Evolutionary conservation across 306 rosid genomes (phyloP), one percentile per base, ranked within the genome.

Genomic region (Quercus rubra): DNA sequence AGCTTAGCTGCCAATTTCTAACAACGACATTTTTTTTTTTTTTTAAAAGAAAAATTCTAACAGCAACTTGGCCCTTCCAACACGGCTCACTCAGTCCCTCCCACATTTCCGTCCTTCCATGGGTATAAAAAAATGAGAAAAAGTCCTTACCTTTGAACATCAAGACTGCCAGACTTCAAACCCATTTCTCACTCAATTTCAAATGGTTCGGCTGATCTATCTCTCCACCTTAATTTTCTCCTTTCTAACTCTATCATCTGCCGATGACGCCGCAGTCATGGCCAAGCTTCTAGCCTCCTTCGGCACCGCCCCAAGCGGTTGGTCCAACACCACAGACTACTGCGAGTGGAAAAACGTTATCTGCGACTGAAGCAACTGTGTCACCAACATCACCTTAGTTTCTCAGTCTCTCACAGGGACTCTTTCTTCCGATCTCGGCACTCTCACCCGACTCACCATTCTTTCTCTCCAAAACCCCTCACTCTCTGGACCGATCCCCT

Each of bases 351-450:
- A 71, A 1, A 91, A 91, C 30, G 54, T 94, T 56, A 57, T 28
- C 0, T 92, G 99, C 75, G 93, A 87, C 66, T 7, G 54, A 5
- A 80, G 91, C 0, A 59, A 57, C 72, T 86, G 90, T 15, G 97
- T 94, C 25, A 85, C 79, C 81, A 8, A 77, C 81, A 87, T 94
- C 69, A 68, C 56, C 82, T 76, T 91, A 5, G 74, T 75, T 18
- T 79, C 89, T 0, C 31, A 38, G 4, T 81, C 85, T 3, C 92
- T 94, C 83, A 71, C 89, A 38, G 99, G 99, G 7, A 62, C 85
- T 0, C 92, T 92, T 2, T 97, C 97, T 33, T 69, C 92, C 13
- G 88, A 91, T 83, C 89, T 94, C 15, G 87, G 81, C 75, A 62
- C 91, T 31, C 93, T 94, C 71, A 49, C 94, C 1, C 82, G 77